Evolutionary conservation across 768 basidiomycete species (phyloP), one percentile per base, ranked within the genome.

Genomic region (Fomitopsis pulvina): DNA sequence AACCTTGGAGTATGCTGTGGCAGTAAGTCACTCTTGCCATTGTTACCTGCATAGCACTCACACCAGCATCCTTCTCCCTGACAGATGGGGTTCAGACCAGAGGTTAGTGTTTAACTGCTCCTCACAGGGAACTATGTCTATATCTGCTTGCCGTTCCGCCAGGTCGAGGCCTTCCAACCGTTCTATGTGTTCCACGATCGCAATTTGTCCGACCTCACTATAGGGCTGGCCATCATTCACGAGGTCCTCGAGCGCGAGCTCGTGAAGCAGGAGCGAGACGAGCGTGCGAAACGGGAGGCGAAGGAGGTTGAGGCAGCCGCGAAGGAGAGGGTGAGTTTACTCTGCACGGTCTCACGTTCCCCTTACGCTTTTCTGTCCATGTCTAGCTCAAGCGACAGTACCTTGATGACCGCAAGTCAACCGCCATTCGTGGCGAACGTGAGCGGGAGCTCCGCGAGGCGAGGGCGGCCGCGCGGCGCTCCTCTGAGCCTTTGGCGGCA

Each of bases 1-100:
- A 2, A 74, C 85, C 0, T 67, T 92, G 32, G 89, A 92, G 63
- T 92, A 86, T 68, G 87, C 85, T 0, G 72, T 87, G 37, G 86
- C 78, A 59, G 89, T 87, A 26, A 66, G 85, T 52, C 10, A 29
- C 10, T 24, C 4, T 14, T 16, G 7, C 30, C 7, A 32, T 32
- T 16, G 16, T 8, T 32, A 16, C 30, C n/a, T 18, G 30, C 8
- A 32, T 16, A 8, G 30, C 32, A 24, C 24, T 29, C 40, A 8
- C 22, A 20, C 24, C 24, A 26, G 9, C 8, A 44, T 12, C 42
- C 26, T 9, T 44, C 25, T 8, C 10, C 14, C 21, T 18, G 25
- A 3, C 57, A 90, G 85, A 76, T 89, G 54, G 87, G 88, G 16
- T 92, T 92, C 61, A 67, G 74, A 26, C 78, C 85, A 27, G 76